A percentile compares a stretch with the other conserved stretches of the same genome.
Evolutionary conservation across 2,329 filamentous ascomycete genomes (phyloP).

Genomic region (Aciculosporium take): DNA sequence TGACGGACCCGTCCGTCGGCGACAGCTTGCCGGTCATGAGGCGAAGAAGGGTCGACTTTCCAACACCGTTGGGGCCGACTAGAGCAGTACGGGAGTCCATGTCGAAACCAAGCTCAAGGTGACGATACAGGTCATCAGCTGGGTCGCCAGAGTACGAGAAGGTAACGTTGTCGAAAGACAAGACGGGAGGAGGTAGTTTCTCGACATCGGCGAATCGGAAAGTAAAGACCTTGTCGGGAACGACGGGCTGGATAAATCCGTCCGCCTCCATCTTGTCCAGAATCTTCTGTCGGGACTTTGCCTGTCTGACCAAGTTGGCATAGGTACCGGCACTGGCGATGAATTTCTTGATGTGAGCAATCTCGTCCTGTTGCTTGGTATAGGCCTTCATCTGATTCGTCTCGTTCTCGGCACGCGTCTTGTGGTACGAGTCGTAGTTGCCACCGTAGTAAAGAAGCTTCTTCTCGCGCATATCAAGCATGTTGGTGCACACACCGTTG

Average conservation of each 20-base stretch:
- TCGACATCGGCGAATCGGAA: constrained; percentile 98
- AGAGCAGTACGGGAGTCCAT: constrained; percentile 98
- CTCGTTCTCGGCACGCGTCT: constrained; percentile 89
- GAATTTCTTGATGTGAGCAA: constrained; percentile 99
- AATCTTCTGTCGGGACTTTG: constrained; percentile 99
- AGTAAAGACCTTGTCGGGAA: constrained; percentile 75
- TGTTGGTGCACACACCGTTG: constrained; percentile 95
- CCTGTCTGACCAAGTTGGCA: constrained; percentile 96
- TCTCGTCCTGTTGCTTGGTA: constrained; percentile 97
- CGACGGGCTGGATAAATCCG: constrained; percentile 88
- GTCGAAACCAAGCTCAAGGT: constrained; percentile 96
- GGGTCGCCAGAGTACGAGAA: constrained; percentile 91
- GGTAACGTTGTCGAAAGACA: constrained; percentile 92
- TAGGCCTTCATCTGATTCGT: constrained; percentile 99
- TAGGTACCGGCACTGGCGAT: constrained; percentile 99
- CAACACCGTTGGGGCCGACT: constrained; percentile 96
- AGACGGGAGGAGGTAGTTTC: constrained; percentile 93
- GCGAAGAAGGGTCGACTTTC: constrained; percentile 90
- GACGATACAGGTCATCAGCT: constrained; percentile 87
- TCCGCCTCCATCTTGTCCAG: constrained; percentile 99
- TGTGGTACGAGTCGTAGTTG: constrained; percentile 97
- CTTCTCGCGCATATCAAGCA: constrained; percentile 94
- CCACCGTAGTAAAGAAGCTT: constrained; percentile 94
- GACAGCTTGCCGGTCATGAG: constrained; percentile 94
- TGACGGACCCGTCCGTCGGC: constrained; percentile 67